Evolutionary conservation across 306 rosid genomes (phyloP), one percentile per base, ranked within the genome.

Genomic region (Quercus alba): DNA sequence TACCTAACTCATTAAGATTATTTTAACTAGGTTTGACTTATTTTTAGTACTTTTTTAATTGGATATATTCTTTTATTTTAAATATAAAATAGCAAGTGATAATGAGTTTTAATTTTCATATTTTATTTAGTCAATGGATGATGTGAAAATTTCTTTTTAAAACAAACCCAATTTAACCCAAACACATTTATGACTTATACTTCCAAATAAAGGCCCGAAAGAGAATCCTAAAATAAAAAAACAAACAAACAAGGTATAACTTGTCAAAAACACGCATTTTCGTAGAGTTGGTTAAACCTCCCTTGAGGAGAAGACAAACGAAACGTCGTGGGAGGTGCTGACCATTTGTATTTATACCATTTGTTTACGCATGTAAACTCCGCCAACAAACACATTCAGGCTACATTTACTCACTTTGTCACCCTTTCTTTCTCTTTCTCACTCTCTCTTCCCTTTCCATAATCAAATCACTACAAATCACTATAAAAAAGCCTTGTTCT

Each of bases 41-140:
- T 0, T 0, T 41, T 0, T 0, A 41, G 0, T 41, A 41, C 0
- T 41, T 41, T 38, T 41, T 41, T 41, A 41, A 41, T 0, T 8
- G 0, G 0, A 8, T 0, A 41, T 41, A 0, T 8, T 0, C 0
- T 8, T 41, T 0, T 41, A 0, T 41, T 41, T 41, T 41, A 41
- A 41, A 8, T 41, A 41, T 41, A 8, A 41, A 8, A 8, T 41
- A 0, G 0, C 0, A 38, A 7, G 0, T 7, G 0, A 0, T 2
- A 41, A 0, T 41, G 0, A 1, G 0, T 41, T 41, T 38, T 41
- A 41, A 41, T 41, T 41, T 41, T 41, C 0, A 41, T 0, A 41
- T 41, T 41, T 41, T 41, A 41, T 41, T 41, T 41, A 41, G 0
- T 8, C 0, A 41, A 1, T 41, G 0, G 0, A 8, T 41, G 0